These are phyloP conservation scores for Daldinia grandis DNA, from an alignment of 495 filamentous ascomycete species.

Conservation along the genomic window DNA sequence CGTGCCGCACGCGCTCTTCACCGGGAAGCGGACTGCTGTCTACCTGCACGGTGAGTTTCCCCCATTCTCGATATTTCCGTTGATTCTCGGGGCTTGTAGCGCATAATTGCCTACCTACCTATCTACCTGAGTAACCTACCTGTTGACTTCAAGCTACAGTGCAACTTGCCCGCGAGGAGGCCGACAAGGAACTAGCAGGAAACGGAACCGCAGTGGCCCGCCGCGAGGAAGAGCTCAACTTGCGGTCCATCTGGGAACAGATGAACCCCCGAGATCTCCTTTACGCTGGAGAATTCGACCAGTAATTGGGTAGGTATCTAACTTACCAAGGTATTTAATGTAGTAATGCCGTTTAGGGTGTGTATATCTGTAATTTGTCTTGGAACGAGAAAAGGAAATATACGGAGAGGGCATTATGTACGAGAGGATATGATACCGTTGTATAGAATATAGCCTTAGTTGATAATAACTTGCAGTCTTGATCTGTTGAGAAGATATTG, in stretches of 20 bases:
- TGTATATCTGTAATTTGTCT: background rate
- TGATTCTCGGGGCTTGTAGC: background rate
- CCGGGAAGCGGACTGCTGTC: constrained; percentile 64
- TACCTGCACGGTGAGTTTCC: constrained; percentile 60
- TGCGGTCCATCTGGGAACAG: constrained; percentile 39
- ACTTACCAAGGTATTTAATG: background rate
- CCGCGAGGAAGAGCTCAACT: constrained; percentile 34
- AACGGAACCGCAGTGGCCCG: constrained; percentile 28
- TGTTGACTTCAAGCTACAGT: constrained; percentile 28
- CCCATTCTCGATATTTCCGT: too few relatives aligned
- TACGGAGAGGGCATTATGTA: background rate
- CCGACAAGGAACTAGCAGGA: constrained; percentile 28
- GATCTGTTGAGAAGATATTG: too few relatives aligned
- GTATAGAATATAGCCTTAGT: background rate
- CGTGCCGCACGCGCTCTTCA: constrained; percentile 68
- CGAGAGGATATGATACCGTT: constrained; percentile 6
- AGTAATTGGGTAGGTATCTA: constrained; percentile 10
- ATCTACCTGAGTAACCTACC: too few relatives aligned
- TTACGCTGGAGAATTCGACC: constrained; percentile 41
- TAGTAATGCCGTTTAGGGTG: background rate
- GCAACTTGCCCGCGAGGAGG: constrained; percentile 42
- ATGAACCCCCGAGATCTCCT: constrained; percentile 43
- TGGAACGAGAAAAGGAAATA: constrained; percentile 1
- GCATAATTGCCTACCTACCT: too few relatives aligned
- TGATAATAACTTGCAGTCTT: background rate